Base-by-base conservation (phyloP, 768 basidiomycete species). In the Kondoa malvinella region DNA sequence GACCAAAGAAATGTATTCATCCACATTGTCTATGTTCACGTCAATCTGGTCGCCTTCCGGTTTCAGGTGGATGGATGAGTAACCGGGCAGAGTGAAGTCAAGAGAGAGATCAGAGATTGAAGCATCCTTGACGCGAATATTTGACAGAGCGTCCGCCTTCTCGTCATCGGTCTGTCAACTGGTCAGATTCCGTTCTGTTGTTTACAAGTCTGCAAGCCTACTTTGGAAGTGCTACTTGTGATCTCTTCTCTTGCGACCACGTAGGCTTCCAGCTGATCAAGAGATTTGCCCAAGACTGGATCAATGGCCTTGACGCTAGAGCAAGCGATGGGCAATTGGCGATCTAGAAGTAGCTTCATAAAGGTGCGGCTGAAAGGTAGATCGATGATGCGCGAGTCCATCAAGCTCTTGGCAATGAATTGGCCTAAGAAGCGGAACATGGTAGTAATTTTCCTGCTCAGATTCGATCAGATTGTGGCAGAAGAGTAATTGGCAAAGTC, bases 321-420 rank as follows among this genome's bases (percentile, higher is more conserved):
- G 67, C 94, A 82, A 2, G 86, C 88, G 71, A 88, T 79, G 16
- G 89, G 87, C 30, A 97, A 82, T 40, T 88, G 85, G 71, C 92
- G 88, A 26, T 89, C 90, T 16, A 97, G 83, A 3, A 92, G 82
- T 64, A 89, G 82, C 76, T 89, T 90, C 71, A 97, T 80, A 82
- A 97, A 96, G n/a, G 94, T 79, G 76, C 88, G 90, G 80, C 91
- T 96, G 77, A 97, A 85, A 31, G 88, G 86, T 71, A 97, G 80
- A 76, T 97, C 95, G 78, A 97, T 94, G 75, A 97, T 96, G 25
- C 95, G 84, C 12, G 92, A 95, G 78, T 99, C 95, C 57, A 97
- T 80, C 82, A 97, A 85, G 2, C 94, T 92, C 78, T 96, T 94
- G 8, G 92, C 95, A 29, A 95, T 86, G 77, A 97, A 96, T 77